Conservation (phyloP, 441 rosid genomes). For the Gossypium schwendimanii region DNA sequence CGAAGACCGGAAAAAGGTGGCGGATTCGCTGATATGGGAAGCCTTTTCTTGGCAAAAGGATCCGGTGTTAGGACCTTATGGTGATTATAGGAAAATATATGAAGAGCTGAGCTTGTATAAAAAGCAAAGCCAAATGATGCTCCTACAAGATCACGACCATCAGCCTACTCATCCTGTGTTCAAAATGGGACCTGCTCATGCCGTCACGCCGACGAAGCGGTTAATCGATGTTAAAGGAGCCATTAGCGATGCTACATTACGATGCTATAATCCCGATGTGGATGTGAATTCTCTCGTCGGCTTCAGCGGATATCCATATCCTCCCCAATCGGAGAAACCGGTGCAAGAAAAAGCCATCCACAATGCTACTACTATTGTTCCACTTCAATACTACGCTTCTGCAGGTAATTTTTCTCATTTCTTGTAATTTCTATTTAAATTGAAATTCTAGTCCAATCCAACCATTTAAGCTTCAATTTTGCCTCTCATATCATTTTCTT, state of each 20-base stretch:
- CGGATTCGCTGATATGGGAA: conserved; percentile 56
- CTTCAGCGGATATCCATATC: conserved; percentile 13
- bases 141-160: conserved; percentile 5
- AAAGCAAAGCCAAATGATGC: conserved; percentile 22
- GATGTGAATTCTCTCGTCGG: conserved; percentile 19
- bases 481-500: too few species aligned
- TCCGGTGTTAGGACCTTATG: conserved; percentile 46
- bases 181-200: not conserved
- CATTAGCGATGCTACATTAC: not conserved
- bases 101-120: conserved; percentile 42
- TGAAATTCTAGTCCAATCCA: not conserved
- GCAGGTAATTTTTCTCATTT: not conserved
- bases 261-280: conserved; percentile 3
- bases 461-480: not conserved
- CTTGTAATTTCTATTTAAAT: not conserved
- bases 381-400: conserved; percentile 4
- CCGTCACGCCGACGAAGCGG: not conserved
- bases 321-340: not conserved
- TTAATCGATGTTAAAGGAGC: conserved; percentile 6
- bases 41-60: conserved; percentile 48
- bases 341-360: not conserved
- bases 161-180: not conserved
- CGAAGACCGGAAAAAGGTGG: conserved; percentile 33
- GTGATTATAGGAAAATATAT: conserved; percentile 40
- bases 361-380: not conserved